Conservation (phyloP, 2,329 filamentous ascomycete species). For the Saccharata proteae region DNA sequence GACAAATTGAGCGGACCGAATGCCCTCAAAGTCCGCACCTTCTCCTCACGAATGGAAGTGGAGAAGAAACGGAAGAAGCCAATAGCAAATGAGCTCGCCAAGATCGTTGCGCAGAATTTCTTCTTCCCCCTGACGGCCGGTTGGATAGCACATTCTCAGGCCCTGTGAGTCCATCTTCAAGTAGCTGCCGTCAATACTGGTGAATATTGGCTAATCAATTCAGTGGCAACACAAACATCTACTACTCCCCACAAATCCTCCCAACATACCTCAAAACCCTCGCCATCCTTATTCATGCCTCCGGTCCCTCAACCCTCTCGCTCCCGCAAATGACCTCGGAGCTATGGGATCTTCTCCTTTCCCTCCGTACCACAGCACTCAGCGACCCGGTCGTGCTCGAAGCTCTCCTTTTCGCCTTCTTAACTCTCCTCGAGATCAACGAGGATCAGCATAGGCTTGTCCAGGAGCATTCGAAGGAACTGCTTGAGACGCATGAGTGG, state of each 20-base stretch:
- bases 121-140: slow-evolving; percentile 78
- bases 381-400: slow-evolving; percentile 55
- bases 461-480: slow-evolving; percentile 58
- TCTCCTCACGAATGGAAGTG: slow-evolving; percentile 64
- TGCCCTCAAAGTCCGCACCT: slow-evolving; percentile 77
- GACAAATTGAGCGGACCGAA: slow-evolving; percentile 70
- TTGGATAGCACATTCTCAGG: slow-evolving; percentile 55
- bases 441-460: slow-evolving; percentile 61
- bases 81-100: slow-evolving; percentile 66
- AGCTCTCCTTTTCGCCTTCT: slow-evolving; percentile 64
- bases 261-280: slow-evolving; percentile 77
- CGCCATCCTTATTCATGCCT: slow-evolving; percentile 67
- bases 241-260: slow-evolving; percentile 64
- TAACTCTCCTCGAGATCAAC: slow-evolving; percentile 75
- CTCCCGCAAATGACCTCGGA: slow-evolving; percentile 74
- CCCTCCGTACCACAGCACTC: slow-evolving; percentile 37
- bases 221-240: slow-evolving; percentile 31
- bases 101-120: slow-evolving; percentile 62
- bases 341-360: slow-evolving; percentile 71
- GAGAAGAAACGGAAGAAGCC: slow-evolving; percentile 47
- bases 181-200: background rate
- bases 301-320: slow-evolving; percentile 64
- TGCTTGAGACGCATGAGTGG: slow-evolving; percentile 85
- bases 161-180: slow-evolving; percentile 25
- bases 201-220: background rate